Evolutionary conservation across 345 rosid species (phyloP), one percentile per base, ranked within the genome.

Genomic region (Fremontodendron californicum): DNA sequence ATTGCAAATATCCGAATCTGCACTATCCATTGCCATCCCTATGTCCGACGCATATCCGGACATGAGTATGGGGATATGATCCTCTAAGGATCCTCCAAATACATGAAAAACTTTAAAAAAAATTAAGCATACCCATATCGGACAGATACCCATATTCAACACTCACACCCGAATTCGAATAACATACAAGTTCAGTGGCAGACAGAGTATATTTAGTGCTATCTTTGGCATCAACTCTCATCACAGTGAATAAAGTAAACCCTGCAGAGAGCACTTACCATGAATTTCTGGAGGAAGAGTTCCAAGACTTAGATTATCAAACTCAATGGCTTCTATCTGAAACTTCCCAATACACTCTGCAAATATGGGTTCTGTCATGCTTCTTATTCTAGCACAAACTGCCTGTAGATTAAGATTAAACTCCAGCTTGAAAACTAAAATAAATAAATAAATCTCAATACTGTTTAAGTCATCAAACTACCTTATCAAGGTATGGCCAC

Each of bases 401-500:
- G 97, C 97, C 94, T 92, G 89, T 6, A 57, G 57, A 33, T 48
- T 51, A 67, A 67, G 75, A 71, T 75, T 23, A 29, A 74, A 60
- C 27, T 31, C 48, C 5, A 5, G 23, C 25, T 48, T 33, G 31
- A 51, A 64, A 51, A 58, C 10, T 21, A 18, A 64, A 52, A 33
- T 5, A 25, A 57, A 23, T 8, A 10, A 42, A n/a, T n/a, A 43
- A 61, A 35, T 57, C 39, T 27, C 27, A 39, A 75, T 63, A 65
- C 37, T 43, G 2, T 60, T 75, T 42, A 77, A 76, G 45, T n/a
- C 73, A 75, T 8, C 9, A 75, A 62, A 62, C 57, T 4, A 91
- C 96, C 93, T 92, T 89, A 54, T 92, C 92, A 42, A 92, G 91
- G 84, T 84, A 88, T 12, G 97, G 92, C 97, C 97, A 92, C 91